phyloP scores from a whole-genome alignment of 2,329 filamentous ascomycete species.

The Esteya vermicola region DNA sequence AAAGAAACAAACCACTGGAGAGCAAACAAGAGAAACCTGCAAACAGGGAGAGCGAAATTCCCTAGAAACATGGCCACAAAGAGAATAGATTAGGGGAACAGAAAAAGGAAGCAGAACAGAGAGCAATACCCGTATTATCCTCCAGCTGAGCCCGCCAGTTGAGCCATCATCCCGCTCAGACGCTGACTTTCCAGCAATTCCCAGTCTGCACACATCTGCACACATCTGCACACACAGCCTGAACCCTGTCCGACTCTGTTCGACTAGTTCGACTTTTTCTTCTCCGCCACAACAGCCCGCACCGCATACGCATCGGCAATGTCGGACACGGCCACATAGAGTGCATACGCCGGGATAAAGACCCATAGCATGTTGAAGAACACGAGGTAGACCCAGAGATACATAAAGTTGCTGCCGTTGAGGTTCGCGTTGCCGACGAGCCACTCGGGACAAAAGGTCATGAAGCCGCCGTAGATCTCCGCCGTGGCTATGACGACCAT shows the following conservation, averaged over 20 bases:
- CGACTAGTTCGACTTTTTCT: constrained; percentile 16
- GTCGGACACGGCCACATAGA: constrained; percentile 39
- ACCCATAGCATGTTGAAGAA: constrained; percentile 61
- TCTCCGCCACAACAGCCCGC: constrained; percentile 16
- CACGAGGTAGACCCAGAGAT: constrained; percentile 51
- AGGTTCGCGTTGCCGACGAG: constrained; percentile 46
- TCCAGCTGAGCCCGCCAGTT: too few relatives aligned
- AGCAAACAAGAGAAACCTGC: too few relatives aligned
- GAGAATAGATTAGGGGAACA: too few relatives aligned
- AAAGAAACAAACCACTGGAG: too few relatives aligned
- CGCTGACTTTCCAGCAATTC: too few relatives aligned
- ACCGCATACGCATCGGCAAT: constrained; percentile 38
- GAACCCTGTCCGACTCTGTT: neutral
- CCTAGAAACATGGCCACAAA: too few relatives aligned
- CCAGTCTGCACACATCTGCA: too few relatives aligned
- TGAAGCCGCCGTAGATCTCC: constrained; percentile 55
- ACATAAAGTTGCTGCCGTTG: constrained; percentile 53
- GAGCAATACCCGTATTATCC: too few relatives aligned
- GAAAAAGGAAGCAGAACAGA: too few relatives aligned
- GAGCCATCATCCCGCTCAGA: too few relatives aligned
- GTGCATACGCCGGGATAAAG: constrained; percentile 43
- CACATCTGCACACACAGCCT: too few relatives aligned
- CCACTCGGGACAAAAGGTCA: constrained; percentile 61
- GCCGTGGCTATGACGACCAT: constrained; percentile 52
- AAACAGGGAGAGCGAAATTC: too few relatives aligned